Base-by-base conservation (phyloP, 257 asterid species). In the Penstemon eatonii region DNA sequence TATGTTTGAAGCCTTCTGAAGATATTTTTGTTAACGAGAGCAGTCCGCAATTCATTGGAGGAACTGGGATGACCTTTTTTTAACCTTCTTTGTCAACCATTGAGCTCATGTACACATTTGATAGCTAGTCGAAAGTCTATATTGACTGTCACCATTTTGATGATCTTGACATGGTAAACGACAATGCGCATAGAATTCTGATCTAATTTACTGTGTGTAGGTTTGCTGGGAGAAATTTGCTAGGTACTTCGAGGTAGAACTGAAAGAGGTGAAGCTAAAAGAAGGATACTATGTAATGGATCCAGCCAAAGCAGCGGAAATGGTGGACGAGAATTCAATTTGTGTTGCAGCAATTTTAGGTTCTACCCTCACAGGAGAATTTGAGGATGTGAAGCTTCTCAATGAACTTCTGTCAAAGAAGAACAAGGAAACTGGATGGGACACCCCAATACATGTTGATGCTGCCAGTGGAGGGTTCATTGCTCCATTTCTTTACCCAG, bases 381-480 rank as follows among this genome's bases (percentile, higher is more conserved):
- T 87, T 65, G 96, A 87, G 80, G 95, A 87, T 75, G 95, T 89
- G 70, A 85, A 87, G 62, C 90, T 82, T 19, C 92, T 89, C 4
- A 85, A 85, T 10, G 81, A 83, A 4, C 89, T 89, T 60, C 78
- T 87, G 4, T 36, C 71, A 0, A 63, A 80, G 67, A 89, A 89
- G 86, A 87, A 89, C 53, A 12, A 69, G 36, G 85, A 83, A 76
- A 85, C 95, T 12, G 92, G 92, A 33, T 85, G 95, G 95, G 82
- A 82, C 74, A 85, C 87, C 19, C 95, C 95, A 0, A 89, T 89
- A 44, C 96, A 89, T 65, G 95, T 89, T 7, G 95, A 89, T 83
- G 96, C 96, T 6, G 96, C 96, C 8, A 87, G 96, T 65, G 95
- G 96, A 68, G 96, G 96, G 36, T 89, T 89, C 60, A 74, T 89